Conservation (phyloP, 306 rosid species). For the Medicago ruthenica region DNA sequence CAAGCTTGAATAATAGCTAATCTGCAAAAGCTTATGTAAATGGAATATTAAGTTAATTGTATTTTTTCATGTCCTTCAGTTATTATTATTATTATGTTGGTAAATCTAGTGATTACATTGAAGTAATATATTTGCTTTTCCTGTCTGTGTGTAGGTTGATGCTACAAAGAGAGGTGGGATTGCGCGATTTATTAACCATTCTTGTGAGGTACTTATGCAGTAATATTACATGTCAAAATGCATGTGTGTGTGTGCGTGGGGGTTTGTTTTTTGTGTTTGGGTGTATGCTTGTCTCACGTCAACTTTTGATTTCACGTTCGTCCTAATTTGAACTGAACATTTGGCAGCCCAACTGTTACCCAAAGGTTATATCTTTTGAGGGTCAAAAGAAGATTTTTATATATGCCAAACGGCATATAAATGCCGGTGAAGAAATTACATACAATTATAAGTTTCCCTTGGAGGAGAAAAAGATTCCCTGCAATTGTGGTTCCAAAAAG, state of each 20-base stretch:
- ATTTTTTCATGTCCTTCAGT: conserved; percentile 12
- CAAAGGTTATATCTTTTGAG: conserved; percentile 93
- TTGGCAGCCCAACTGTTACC: conserved; percentile 97
- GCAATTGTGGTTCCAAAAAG: conserved; percentile 95
- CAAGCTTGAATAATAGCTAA: conserved; percentile 34
- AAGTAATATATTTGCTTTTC: conserved; percentile 34
- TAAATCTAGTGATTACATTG: conserved; percentile 15
- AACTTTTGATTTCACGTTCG: conserved; percentile 30
- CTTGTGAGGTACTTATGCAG: conserved; percentile 81
- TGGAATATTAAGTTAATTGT: conserved; percentile 18
- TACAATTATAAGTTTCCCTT: conserved; percentile 97
- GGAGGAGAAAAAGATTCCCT: conserved; percentile 98
- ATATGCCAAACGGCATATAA: conserved; percentile 90
- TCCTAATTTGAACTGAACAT: conserved; percentile 37
- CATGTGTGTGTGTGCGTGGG: not conserved
- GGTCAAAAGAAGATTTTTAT: conserved; percentile 92
- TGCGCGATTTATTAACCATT: conserved; percentile 95
- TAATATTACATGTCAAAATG: conserved; percentile 28
- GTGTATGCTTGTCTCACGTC: not conserved
- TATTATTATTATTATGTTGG: conserved; percentile 24
- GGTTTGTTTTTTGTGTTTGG: conserved; percentile 1
- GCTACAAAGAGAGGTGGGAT: conserved; percentile 97
- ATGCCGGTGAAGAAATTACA: conserved; percentile 91
- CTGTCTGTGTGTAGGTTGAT: conserved; percentile 75
- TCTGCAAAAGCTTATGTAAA: conserved; percentile 9